Conservation (phyloP, 1,284 basidiomycete species). For the Inonotus hispidus region DNA sequence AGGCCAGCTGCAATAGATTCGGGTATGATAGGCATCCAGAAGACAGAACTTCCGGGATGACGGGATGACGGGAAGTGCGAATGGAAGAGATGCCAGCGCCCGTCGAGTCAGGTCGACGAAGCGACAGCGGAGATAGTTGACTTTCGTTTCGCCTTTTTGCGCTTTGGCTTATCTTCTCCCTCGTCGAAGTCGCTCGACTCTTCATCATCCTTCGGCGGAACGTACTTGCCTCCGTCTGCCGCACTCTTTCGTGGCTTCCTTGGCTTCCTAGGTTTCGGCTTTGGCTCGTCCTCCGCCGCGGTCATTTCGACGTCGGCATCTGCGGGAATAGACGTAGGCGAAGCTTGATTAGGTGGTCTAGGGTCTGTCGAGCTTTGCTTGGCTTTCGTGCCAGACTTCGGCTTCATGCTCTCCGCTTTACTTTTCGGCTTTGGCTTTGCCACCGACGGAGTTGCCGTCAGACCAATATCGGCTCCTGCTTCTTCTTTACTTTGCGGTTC, state of each 20-base stretch:
- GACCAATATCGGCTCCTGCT: background rate
- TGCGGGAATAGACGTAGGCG: background rate
- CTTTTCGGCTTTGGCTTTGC: conserved; percentile 10
- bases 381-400: conserved; percentile 6
- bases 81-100: background rate
- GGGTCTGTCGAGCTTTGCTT: background rate
- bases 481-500: background rate
- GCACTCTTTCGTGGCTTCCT: conserved; percentile 16
- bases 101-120: background rate
- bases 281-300: conserved; percentile 1
- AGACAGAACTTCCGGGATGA: background rate
- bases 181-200: conserved; percentile 8
- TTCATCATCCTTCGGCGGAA: conserved; percentile 13
- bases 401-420: conserved; percentile 13
- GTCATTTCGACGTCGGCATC: conserved; percentile 9
- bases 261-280: conserved; percentile 15
- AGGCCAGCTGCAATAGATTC: background rate
- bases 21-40: background rate
- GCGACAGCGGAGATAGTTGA: background rate
- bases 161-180: conserved; percentile 14
- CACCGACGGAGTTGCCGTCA: background rate
- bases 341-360: background rate
- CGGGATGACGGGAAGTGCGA: background rate
- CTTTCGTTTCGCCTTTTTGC: conserved; percentile 16
- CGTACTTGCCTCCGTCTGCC: conserved; percentile 16